A percentile compares a stretch with the other conserved stretches of the same genome.
phyloP scores from a whole-genome alignment of 495 filamentous ascomycete species.

The Hypoxylon fuscum region DNA sequence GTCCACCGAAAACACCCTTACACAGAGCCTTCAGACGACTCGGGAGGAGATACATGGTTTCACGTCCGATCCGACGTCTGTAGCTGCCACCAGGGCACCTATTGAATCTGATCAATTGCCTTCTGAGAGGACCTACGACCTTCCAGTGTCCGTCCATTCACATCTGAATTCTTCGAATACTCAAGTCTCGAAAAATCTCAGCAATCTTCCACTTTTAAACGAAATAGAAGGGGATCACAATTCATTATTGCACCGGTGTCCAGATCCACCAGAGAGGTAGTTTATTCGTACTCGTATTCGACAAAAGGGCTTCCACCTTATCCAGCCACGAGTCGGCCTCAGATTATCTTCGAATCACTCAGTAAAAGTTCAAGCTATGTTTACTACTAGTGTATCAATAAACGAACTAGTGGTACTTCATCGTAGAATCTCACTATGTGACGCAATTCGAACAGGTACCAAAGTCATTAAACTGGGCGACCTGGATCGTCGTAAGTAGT shows the following conservation, averaged over 20 bases:
- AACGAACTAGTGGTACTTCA: no score
- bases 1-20: conserved; percentile 1
- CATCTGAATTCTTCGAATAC: neutral
- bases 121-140: conserved; percentile 1
- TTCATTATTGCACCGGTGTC: neutral
- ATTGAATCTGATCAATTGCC: neutral
- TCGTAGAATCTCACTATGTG: no score
- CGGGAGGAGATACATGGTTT: neutral
- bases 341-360: no score
- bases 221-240: neutral
- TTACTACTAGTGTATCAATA: no score
- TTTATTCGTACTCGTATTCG: no score
- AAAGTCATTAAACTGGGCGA: no score
- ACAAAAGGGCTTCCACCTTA: no score
- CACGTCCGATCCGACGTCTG: neutral
- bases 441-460: no score
- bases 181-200: neutral
- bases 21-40: neutral
- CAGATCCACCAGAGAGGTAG: no score
- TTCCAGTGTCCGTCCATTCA: neutral
- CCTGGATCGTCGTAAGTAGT: no score
- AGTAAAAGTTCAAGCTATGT: no score
- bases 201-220: neutral
- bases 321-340: no score
- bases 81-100: neutral